These are phyloP conservation scores for Penicillium sp. DNA, from an alignment of 2,329 filamentous ascomycete genomes.

Conservation along the genomic window DNA sequence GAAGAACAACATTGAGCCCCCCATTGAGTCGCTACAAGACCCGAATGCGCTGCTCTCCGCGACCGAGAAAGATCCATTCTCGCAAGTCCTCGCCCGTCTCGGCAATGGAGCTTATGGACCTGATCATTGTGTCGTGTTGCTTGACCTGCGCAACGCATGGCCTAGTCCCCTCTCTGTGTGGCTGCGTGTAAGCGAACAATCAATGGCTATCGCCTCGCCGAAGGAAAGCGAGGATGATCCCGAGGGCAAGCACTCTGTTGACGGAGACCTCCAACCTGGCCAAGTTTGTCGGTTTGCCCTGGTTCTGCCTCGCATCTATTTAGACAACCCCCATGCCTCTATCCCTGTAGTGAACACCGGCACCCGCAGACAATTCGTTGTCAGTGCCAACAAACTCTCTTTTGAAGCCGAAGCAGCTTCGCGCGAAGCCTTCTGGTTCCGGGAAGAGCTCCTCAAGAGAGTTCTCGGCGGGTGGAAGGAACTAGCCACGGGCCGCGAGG, in stretches of 20 bases:
- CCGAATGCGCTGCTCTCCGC: slow-evolving; percentile 16
- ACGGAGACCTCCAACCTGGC: slow-evolving; percentile 55
- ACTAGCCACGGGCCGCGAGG: slow-evolving; percentile 57
- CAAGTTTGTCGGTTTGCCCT: slow-evolving; percentile 72
- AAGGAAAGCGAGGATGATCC: slow-evolving; percentile 20
- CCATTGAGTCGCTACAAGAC: slow-evolving; percentile 6
- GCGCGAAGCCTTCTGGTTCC: slow-evolving; percentile 88
- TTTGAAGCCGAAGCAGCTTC: slow-evolving; percentile 75
- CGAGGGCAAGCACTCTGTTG: slow-evolving; percentile 33
- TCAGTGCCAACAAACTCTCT: slow-evolving; percentile 74
- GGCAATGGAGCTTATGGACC: slow-evolving; percentile 46
- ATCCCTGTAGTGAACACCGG: slow-evolving; percentile 79
- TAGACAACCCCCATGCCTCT: slow-evolving; percentile 72
- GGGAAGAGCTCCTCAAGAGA: slow-evolving; percentile 72
- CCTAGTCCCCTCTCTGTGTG: slow-evolving; percentile 71
- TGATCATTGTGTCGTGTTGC: slow-evolving; percentile 72
- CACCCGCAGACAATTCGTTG: slow-evolving; percentile 87
- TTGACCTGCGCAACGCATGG: slow-evolving; percentile 90
- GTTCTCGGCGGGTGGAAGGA: slow-evolving; percentile 72
- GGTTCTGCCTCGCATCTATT: slow-evolving; percentile 70
- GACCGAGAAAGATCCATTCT: slow-evolving; percentile 44
- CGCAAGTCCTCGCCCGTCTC: slow-evolving; percentile 46
- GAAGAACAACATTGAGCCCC: slow-evolving; percentile 40
- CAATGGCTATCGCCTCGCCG: slow-evolving; percentile 7
- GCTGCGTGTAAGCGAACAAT: slow-evolving; percentile 49